A percentile compares a stretch with the other conserved stretches of the same genome.
Conservation (phyloP, 2,329 filamentous ascomycete species). For the Zymoseptoria brevis region DNA sequence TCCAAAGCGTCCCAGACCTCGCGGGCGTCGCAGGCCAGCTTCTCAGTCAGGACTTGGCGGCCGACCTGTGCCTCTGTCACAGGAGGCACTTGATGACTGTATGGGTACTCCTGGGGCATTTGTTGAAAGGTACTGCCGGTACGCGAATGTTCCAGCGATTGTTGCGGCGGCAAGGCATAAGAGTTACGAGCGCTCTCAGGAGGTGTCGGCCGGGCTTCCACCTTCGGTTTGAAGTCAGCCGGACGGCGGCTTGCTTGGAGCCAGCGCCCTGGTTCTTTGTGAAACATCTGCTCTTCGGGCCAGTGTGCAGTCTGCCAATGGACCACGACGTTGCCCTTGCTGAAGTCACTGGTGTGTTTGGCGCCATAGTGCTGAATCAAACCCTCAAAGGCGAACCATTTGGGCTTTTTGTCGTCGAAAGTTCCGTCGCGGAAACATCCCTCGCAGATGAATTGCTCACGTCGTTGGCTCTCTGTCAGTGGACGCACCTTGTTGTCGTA, state of each 20-base stretch:
- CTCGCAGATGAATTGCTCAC: slow-evolving; percentile 69
- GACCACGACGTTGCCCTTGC: slow-evolving; percentile 63
- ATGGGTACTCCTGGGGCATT: not conserved
- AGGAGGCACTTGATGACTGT: not conserved
- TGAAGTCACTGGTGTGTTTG: slow-evolving; percentile 67
- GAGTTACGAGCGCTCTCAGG: slow-evolving; percentile 3
- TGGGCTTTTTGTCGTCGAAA: slow-evolving; percentile 55
- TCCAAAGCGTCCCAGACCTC: slow-evolving; percentile 57
- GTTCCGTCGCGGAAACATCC: slow-evolving; percentile 51
- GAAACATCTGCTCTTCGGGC: slow-evolving; percentile 68
- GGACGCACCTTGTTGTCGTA: slow-evolving; percentile 71
- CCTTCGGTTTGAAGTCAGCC: slow-evolving; percentile 7
- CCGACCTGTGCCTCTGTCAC: not conserved
- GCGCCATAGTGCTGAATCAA: slow-evolving; percentile 77
- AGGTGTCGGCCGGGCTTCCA: slow-evolving; percentile 12
- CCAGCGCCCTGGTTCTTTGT: slow-evolving; percentile 42
- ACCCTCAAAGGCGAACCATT: slow-evolving; percentile 67
- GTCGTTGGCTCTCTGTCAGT: slow-evolving; percentile 56
- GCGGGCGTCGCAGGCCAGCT: slow-evolving; percentile 47
- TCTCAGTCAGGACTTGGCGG: slow-evolving; percentile 15
- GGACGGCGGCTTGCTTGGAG: slow-evolving; percentile 15
- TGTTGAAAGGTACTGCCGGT: not conserved
- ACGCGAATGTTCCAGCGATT: not conserved
- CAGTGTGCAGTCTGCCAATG: slow-evolving; percentile 71
- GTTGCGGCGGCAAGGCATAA: slow-evolving; percentile 3